Base-by-base conservation (phyloP, 2,329 filamentous ascomycete species). In the Sporothrix euskadiensis region DNA sequence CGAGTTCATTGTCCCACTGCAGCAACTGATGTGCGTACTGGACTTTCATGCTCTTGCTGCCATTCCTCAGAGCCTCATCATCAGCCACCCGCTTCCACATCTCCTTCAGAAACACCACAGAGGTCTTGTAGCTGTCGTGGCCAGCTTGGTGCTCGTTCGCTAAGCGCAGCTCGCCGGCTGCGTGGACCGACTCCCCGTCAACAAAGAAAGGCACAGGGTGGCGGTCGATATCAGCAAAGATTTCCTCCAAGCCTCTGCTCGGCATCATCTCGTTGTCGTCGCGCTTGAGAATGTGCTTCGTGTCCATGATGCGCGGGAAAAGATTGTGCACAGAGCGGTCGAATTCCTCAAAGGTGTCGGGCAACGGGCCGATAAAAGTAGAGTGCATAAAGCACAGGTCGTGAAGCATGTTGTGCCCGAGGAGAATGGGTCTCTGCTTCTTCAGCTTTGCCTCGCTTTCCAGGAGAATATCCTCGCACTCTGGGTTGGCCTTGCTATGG, bases 201-300 rank as follows among this genome's bases (percentile, higher is more conserved):
- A 77, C 32, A 4, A 1, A 22, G 30, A 26, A n/a, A 4, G 75
- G 76, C 5, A 71, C 8, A 3, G 10, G 0, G 6, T 72, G 32
- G 0, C 44, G 22, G 1, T 61, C n/a, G 3, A 73, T 41, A 2
- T 74, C 59, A 0, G 0, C 3, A 39, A 73, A 76, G 4, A 76
- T 74, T 12, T 77, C 74, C 10, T 70, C 63, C 2, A 80, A 76
- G 16, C 4, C 76, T 8, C 73, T 61, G 1, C 74, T 73, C 4
- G 76, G 54, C 90, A 97, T 47, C 93, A 97, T 77, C 91, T 96
- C 79, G 89, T 97, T 73, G 91, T 89, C 1, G 88, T 91, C 7
- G 87, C 92, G 0, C 90, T 92, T 71, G 90, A 92, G 0, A 88
- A 93, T 71, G 88, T 97, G 10, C 80, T 97, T 56, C 91, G 93